phyloP scores from a whole-genome alignment of 345 rosid species.

The Cardiospermum halicacabum region DNA sequence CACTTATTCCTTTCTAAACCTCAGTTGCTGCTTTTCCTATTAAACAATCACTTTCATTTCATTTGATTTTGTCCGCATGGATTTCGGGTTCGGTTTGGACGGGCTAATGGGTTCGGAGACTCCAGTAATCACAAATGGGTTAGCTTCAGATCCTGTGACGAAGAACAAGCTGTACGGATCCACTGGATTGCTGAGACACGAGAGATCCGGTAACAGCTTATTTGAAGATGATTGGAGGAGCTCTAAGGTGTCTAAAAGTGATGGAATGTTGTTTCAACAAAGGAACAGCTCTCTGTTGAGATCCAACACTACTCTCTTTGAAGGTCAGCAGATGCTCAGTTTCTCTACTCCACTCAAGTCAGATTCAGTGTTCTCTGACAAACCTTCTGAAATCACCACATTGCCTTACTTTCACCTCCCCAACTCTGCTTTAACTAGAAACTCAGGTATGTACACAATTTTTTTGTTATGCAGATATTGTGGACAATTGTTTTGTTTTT shows the following conservation, averaged over 20 bases:
- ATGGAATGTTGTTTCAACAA: slow-evolving; percentile 31
- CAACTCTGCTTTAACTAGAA: slow-evolving; percentile 33
- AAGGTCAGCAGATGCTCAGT: slow-evolving; percentile 49
- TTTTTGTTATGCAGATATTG: background rate
- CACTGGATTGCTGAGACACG: slow-evolving; percentile 57
- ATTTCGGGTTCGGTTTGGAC: slow-evolving; percentile 50
- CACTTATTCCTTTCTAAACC: background rate
- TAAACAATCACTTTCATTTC: too few relatives aligned
- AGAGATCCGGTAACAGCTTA: slow-evolving; percentile 23
- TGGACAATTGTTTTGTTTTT: too few relatives aligned
- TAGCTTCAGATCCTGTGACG: slow-evolving; percentile 47
- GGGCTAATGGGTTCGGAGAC: slow-evolving; percentile 38
- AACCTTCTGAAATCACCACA: slow-evolving; percentile 21
- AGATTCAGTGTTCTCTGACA: slow-evolving; percentile 24
- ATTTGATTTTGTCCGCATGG: slow-evolving; percentile 25
- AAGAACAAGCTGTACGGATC: slow-evolving; percentile 55
- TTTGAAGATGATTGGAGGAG: slow-evolving; percentile 45
- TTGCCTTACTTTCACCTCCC: slow-evolving; percentile 45
- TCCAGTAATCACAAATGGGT: slow-evolving; percentile 18
- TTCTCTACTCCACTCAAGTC: slow-evolving; percentile 59
- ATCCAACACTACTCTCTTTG: slow-evolving; percentile 36
- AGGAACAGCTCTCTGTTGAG: slow-evolving; percentile 26
- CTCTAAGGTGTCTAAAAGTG: slow-evolving; percentile 45
- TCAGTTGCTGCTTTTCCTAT: too few relatives aligned
- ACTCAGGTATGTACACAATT: slow-evolving; percentile 25